Evolutionary conservation across 768 basidiomycete genomes (phyloP).

Genomic region (Trametes gibbosa): DNA sequence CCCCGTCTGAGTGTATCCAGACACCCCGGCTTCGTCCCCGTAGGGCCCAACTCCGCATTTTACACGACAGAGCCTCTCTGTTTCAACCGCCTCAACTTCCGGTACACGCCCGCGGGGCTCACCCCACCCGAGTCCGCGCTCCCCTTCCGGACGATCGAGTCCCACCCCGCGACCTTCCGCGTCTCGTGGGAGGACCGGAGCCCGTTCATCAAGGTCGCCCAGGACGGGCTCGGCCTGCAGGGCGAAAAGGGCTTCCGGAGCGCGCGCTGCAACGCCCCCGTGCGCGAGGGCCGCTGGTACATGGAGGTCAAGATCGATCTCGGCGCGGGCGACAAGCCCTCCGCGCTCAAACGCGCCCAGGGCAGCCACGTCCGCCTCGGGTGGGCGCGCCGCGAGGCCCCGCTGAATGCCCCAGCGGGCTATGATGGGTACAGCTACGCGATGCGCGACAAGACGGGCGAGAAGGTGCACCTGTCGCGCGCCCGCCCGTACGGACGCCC

Average conservation of each 20-base stretch:
- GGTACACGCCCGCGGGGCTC: constrained; percentile 79
- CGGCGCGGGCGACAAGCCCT: constrained; percentile 61
- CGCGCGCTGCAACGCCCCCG: constrained; percentile 84
- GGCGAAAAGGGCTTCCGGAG: constrained; percentile 91
- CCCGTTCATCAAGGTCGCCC: constrained; percentile 72
- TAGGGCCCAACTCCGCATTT: constrained; percentile 53
- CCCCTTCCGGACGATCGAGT: constrained; percentile 80
- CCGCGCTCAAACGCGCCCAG: constrained; percentile 50
- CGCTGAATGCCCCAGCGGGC: constrained; percentile 91
- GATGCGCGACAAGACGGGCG: constrained; percentile 87
- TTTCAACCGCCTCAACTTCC: constrained; percentile 74
- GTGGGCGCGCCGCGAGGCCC: constrained; percentile 89
- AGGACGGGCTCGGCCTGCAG: constrained; percentile 70
- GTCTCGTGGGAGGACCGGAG: constrained; percentile 93
- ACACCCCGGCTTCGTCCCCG: constrained; percentile 64
- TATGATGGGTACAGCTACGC: constrained; percentile 94
- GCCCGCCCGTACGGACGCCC: constrained; percentile 72
- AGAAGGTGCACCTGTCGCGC: constrained; percentile 84
- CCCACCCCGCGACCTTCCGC: constrained; percentile 63
- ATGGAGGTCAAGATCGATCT: constrained; percentile 83
- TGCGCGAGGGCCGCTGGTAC: constrained; percentile 91
- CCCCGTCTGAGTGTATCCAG: constrained; percentile 74
- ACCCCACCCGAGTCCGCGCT: constrained; percentile 52
- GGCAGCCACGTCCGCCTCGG: constrained; percentile 88
- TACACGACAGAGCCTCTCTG: constrained; percentile 69